Conservation (phyloP, 441 rosid genomes). For the Cnidoscolus chayamansa region DNA sequence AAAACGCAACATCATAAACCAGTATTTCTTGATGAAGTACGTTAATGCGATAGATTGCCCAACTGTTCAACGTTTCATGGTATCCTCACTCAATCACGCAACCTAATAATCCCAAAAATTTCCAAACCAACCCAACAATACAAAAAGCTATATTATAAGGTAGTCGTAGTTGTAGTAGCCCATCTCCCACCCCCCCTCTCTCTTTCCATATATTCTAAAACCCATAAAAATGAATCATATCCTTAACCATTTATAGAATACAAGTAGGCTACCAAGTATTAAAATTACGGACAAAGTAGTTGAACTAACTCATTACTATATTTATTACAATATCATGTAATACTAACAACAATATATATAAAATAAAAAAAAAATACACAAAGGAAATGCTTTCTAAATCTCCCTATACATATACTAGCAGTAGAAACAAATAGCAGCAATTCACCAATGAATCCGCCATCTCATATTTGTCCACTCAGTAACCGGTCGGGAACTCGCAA, state of each 20-base stretch:
- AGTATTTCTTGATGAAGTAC: no score
- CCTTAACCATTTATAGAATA: no score
- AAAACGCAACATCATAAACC: no score
- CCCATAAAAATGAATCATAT: not conserved
- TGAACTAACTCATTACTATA: constrained; percentile 3
- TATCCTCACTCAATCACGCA: no score
- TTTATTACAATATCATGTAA: not conserved
- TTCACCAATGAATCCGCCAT: not conserved
- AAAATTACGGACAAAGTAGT: not conserved
- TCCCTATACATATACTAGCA: not conserved
- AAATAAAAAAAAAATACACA: not conserved
- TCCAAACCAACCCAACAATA: not conserved
- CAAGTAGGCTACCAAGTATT: not conserved
- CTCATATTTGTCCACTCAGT: constrained; percentile 30
- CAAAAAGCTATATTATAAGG: not conserved
- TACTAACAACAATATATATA: no score
- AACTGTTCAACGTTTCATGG: no score
- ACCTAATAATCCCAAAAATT: not conserved
- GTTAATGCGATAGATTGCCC: no score
- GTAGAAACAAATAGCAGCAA: not conserved
- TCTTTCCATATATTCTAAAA: not conserved
- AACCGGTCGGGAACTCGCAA: constrained; percentile 64
- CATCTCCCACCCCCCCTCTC: no score
- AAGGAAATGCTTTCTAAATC: not conserved
- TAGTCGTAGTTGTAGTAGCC: not conserved